A percentile compares a stretch with the other conserved stretches of the same genome.
phyloP scores from a whole-genome alignment of 306 rosid genomes.

The Cucurbita argyrosperma region DNA sequence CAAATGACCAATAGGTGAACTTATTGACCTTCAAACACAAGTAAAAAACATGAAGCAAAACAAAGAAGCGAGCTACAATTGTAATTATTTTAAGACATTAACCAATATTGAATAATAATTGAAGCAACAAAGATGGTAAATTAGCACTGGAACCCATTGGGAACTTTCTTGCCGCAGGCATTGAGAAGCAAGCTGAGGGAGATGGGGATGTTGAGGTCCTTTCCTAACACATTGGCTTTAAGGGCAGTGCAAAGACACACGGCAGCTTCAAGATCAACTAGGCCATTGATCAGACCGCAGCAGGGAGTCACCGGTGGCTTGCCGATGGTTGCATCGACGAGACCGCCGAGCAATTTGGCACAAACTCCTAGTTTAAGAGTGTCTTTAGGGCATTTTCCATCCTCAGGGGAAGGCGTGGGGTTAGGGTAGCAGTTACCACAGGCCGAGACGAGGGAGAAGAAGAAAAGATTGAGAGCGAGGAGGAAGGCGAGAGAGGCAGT shows the following conservation, averaged over 20 bases:
- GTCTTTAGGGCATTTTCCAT: constrained; percentile 37
- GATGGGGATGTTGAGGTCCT: constrained; percentile 43
- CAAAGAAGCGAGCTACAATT: not conserved
- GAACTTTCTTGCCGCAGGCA: constrained; percentile 28
- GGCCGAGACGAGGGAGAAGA: not conserved
- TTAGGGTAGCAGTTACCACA: not conserved
- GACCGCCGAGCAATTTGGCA: constrained; percentile 34
- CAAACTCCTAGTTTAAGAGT: constrained; percentile 46
- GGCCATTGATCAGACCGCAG: constrained; percentile 49
- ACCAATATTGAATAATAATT: not conserved
- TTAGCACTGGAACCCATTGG: constrained; percentile 36
- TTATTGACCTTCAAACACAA: too few relatives aligned
- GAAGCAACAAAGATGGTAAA: not conserved
- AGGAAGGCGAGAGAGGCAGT: not conserved
- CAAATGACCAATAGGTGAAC: too few relatives aligned
- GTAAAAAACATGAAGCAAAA: too few relatives aligned
- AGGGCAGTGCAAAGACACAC: constrained; percentile 64
- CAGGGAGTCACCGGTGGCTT: constrained; percentile 44
- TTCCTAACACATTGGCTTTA: constrained; percentile 49
- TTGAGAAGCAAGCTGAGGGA: constrained; percentile 64
- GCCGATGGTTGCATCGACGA: constrained; percentile 28
- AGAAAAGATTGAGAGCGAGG: not conserved
- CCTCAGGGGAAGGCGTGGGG: not conserved
- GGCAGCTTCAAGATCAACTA: constrained; percentile 55
- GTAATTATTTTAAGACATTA: not conserved